Evolutionary conservation across 2,329 filamentous ascomycete species (phyloP).

Genomic region (Grosmannia clavigera): DNA sequence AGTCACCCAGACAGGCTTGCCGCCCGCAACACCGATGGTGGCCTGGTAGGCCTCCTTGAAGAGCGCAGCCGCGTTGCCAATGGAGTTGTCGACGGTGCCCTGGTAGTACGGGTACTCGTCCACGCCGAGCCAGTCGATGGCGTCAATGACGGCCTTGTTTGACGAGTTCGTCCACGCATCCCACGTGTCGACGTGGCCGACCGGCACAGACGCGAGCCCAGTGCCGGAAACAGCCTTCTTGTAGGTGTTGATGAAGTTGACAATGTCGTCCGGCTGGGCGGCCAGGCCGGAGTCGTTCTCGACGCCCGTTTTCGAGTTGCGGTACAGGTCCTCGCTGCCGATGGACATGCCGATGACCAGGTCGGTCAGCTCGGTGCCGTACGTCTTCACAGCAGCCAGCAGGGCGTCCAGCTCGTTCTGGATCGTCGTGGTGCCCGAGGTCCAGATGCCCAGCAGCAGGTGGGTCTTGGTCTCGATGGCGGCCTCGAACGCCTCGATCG

Average conservation of each 20-base stretch:
- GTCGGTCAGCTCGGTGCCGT: slow-evolving; percentile 38
- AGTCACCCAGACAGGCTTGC: slow-evolving; percentile 13
- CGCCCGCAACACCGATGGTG: slow-evolving; percentile 28
- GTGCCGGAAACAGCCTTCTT: slow-evolving; percentile 40
- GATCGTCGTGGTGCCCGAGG: slow-evolving; percentile 41
- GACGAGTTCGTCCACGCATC: slow-evolving; percentile 46
- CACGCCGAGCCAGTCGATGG: slow-evolving; percentile 51
- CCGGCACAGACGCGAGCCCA: slow-evolving; percentile 29
- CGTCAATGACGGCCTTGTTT: slow-evolving; percentile 48
- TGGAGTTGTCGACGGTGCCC: slow-evolving; percentile 39
- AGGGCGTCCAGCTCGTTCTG: slow-evolving; percentile 49
- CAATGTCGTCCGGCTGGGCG: slow-evolving; percentile 43
- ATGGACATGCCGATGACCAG: slow-evolving; percentile 54
- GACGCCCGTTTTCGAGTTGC: slow-evolving; percentile 46
- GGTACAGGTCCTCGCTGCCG: slow-evolving; percentile 57
- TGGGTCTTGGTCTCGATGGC: slow-evolving; percentile 47
- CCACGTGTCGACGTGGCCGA: slow-evolving; percentile 60
- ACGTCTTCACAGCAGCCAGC: slow-evolving; percentile 38
- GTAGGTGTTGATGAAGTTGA: slow-evolving; percentile 55
- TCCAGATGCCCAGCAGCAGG: slow-evolving; percentile 55
- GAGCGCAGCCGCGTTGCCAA: slow-evolving; percentile 40
- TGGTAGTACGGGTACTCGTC: slow-evolving; percentile 59
- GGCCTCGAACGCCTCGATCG: slow-evolving; percentile 68
- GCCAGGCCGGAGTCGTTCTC: slow-evolving; percentile 51
- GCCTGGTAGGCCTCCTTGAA: slow-evolving; percentile 39